Base-by-base conservation (phyloP, 169 alveolate genomes). In the Neospora caninum region DNA sequence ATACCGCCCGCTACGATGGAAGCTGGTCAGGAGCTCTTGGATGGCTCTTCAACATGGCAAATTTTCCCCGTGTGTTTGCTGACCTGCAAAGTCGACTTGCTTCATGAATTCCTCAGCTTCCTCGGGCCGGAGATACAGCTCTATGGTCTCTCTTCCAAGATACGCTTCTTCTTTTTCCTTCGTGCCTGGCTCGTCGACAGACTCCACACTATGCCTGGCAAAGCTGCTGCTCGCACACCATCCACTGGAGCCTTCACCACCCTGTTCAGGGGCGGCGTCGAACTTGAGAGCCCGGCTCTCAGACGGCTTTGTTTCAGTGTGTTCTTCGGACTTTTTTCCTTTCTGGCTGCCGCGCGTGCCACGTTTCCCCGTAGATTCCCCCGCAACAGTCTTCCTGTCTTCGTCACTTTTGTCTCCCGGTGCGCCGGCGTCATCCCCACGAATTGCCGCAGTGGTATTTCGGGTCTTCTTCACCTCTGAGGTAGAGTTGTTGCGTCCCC, bases 51-150 rank as follows among this genome's bases (percentile, higher is more conserved):
- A n/a, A n/a, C n/a, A n/a, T n/a, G n/a, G n/a, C n/a, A n/a, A n/a
- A n/a, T 49, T 49, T 49, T 7, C 22, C 4, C 58, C 13, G 13
- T 49, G 58, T 49, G 4, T 49, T 49, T n/a, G 22, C 88, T 87
- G 42, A 92, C 95, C 95, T 38, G 92, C 95, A 64, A 92, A 42
- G 88, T 92, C 95, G 80, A 92, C 95, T 38, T 82, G 92, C 42
- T 92, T 83, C 95, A 92, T 92, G 88, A 92, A 92, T 58, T 92
- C 95, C 87, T 92, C 95, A 7, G 80, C 92, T 84, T 92, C 95
- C 43, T 92, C 95, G 13, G 70, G 88, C 53, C 88, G 87, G 22
- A 92, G 92, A 86, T 82, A 92, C 88, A 83, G 70, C 36, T 92
- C 95, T 2, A 92, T 78, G 10, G 86, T 78, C 86, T 78, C 86